Percentiles rank a stretch among this genome's conserved stretches.
phyloP scores from a whole-genome alignment of 2,329 filamentous ascomycete species.

The Sphaerulina populicola region DNA sequence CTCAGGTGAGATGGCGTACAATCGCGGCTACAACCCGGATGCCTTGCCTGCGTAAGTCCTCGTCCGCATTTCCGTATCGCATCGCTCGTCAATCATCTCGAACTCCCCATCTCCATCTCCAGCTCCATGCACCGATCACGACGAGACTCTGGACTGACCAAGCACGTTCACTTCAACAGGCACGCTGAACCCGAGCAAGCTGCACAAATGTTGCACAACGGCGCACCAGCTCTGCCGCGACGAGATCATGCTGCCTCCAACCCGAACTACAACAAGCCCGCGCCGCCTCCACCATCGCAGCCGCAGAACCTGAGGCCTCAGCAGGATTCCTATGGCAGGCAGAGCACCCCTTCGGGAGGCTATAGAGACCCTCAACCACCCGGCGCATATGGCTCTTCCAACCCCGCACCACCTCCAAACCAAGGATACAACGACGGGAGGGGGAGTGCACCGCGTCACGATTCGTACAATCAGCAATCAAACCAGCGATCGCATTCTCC shows the following conservation, averaged over 20 bases:
- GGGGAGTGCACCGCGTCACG: conserved; percentile 30
- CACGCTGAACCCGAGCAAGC: conserved; percentile 37
- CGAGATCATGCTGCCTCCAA: conserved; percentile 30
- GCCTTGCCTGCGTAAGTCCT: conserved; percentile 74
- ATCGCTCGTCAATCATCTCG: not conserved
- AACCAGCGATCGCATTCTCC: conserved; percentile 6
- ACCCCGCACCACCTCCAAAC: conserved; percentile 23
- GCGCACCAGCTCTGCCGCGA: conserved; percentile 17
- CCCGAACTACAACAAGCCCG: conserved; percentile 39
- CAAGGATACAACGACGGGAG: conserved; percentile 29
- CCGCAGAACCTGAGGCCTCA: conserved; percentile 31
- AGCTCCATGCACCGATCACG: conserved; percentile 3
- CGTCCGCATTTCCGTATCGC: not conserved
- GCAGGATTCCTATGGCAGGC: conserved; percentile 33
- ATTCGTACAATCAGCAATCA: conserved; percentile 27
- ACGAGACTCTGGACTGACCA: not conserved
- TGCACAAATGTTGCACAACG: conserved; percentile 35
- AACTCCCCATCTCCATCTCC: conserved; percentile 2
- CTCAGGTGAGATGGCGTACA: conserved; percentile 69
- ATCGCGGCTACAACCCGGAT: conserved; percentile 85
- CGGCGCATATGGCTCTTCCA: conserved; percentile 34
- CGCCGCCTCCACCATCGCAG: conserved; percentile 32
- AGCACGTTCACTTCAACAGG: conserved; percentile 1
- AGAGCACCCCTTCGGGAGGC: conserved; percentile 24
- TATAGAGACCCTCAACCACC: conserved; percentile 26